These are phyloP conservation scores for Lentinula edodes DNA, from an alignment of 768 basidiomycete genomes.

Conservation along the genomic window DNA sequence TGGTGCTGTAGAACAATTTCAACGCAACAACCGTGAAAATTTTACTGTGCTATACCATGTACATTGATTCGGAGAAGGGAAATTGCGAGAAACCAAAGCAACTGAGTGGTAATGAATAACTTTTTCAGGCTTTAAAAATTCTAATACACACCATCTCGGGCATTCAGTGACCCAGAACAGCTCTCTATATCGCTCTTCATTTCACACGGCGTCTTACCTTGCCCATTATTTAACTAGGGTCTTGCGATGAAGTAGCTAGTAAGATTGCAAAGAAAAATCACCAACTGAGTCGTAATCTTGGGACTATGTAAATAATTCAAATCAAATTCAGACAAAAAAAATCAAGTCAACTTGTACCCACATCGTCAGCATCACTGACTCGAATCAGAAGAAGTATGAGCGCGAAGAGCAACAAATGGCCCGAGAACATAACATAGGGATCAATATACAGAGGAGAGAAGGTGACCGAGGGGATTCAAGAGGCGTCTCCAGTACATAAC, in stretches of 20 bases:
- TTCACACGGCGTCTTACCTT: constrained; percentile 3
- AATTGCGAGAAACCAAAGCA: neutral
- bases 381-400: neutral
- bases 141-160: neutral
- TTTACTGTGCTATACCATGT: neutral
- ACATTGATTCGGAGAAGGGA: constrained; percentile 3
- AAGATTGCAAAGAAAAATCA: neutral
- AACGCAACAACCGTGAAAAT: neutral
- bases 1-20: constrained; percentile 19
- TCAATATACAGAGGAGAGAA: neutral
- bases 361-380: neutral
- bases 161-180: constrained; percentile 18
- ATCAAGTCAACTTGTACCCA: neutral
- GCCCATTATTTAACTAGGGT: neutral
- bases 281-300: neutral
- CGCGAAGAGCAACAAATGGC: neutral
- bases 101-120: neutral
- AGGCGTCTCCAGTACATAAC: neutral
- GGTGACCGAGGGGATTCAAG: neutral
- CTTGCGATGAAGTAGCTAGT: neutral
- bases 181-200: constrained; percentile 33
- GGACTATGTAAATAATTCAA: neutral
- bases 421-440: neutral
- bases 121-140: neutral
- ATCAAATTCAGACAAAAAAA: neutral